A percentile compares a stretch with the other conserved stretches of the same genome.
These are phyloP conservation scores for Plectosphaerella cucumerina DNA, from an alignment of 2,329 filamentous ascomycete genomes.

Conservation along the genomic window DNA sequence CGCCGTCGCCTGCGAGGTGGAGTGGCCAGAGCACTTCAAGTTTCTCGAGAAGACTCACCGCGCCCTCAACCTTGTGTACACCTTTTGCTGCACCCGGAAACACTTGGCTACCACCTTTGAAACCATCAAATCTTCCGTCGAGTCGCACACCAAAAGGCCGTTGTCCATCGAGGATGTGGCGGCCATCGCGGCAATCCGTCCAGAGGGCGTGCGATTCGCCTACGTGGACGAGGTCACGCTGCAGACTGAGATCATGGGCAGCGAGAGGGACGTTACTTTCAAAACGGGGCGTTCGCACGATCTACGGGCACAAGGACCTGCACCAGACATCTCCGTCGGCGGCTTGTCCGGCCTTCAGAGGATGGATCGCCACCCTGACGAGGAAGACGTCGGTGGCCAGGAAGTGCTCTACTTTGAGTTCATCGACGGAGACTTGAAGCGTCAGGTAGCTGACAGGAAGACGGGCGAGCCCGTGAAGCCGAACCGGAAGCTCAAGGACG, in stretches of 20 bases:
- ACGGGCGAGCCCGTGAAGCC: constrained; percentile 69
- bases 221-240: constrained; percentile 84
- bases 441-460: constrained; percentile 67
- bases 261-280: constrained; percentile 61
- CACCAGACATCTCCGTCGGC: constrained; percentile 53
- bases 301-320: constrained; percentile 43
- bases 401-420: constrained; percentile 91
- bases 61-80: constrained; percentile 88
- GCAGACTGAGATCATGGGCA: constrained; percentile 72
- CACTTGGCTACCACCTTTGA: constrained; percentile 90
- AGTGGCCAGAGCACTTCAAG: constrained; percentile 74
- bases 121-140: constrained; percentile 79
- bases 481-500: constrained; percentile 64
- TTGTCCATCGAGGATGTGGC: constrained; percentile 77
- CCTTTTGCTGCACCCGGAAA: constrained; percentile 90
- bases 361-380: constrained; percentile 26
- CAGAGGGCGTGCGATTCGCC: constrained; percentile 73
- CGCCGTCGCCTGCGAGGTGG: constrained; percentile 28
- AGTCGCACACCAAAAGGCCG: constrained; percentile 70
- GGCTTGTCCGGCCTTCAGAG: constrained; percentile 47
- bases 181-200: constrained; percentile 72
- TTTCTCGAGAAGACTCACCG: constrained; percentile 71
- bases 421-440: constrained; percentile 83
- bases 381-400: constrained; percentile 33
- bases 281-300: constrained; percentile 51